A percentile compares a stretch with the other conserved stretches of the same genome.
These are phyloP conservation scores for Wickerhamia fluorescens DNA, from an alignment of 805 yeast species.

Conservation along the genomic window DNA sequence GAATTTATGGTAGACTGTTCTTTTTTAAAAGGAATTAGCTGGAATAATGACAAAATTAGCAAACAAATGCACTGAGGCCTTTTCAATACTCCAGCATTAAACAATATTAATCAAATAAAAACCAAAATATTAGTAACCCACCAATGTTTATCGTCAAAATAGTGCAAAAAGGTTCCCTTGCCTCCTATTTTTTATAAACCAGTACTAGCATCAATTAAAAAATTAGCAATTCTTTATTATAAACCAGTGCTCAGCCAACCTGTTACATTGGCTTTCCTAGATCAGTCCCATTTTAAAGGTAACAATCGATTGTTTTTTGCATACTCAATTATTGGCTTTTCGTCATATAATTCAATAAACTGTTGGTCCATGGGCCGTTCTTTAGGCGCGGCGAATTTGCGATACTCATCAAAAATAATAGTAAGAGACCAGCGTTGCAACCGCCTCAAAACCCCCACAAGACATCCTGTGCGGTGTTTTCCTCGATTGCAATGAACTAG, in stretches of 20 bases:
- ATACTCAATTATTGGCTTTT: slow-evolving; percentile 46
- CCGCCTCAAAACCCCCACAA: slow-evolving; percentile 86
- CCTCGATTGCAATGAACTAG: slow-evolving; percentile 95
- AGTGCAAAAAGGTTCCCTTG: no score
- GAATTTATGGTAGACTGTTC: slow-evolving; percentile 64
- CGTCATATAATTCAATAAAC: slow-evolving; percentile 84
- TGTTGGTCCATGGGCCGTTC: slow-evolving; percentile 94
- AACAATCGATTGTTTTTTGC: slow-evolving; percentile 52
- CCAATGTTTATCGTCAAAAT: no score
- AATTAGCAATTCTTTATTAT: background rate
- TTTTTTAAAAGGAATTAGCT: slow-evolving; percentile 32
- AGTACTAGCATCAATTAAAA: no score
- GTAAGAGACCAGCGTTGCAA: slow-evolving; percentile 89
- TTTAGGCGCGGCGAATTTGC: slow-evolving; percentile 92
- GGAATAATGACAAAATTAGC: background rate
- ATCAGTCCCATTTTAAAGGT: slow-evolving; percentile 57
- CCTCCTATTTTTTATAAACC: no score
- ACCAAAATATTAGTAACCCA: background rate
- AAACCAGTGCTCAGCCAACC: background rate
- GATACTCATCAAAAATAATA: slow-evolving; percentile 91
- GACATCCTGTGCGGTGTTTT: slow-evolving; percentile 93
- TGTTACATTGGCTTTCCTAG: background rate
- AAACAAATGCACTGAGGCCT: background rate
- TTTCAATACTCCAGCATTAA: background rate
- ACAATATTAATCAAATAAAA: background rate